A percentile compares a stretch with the other conserved stretches of the same genome.
Conservation (phyloP, 2,329 filamentous ascomycete genomes). For the Cladosporium sp. region DNA sequence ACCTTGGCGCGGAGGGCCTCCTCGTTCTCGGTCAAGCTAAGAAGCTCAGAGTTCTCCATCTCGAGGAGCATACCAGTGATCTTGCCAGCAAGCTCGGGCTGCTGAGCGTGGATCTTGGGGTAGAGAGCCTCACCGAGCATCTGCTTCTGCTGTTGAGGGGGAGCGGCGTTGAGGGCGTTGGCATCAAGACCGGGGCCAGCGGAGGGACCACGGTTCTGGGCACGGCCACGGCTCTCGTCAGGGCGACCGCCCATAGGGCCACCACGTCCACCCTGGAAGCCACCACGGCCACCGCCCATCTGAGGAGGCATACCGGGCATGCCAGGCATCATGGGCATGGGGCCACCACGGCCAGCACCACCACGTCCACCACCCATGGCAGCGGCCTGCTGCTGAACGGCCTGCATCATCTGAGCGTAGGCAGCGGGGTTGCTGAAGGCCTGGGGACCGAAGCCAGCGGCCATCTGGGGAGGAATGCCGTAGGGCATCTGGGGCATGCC, state of each 20-base stretch:
- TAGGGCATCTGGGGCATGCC: constrained; percentile 84
- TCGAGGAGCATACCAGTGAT: constrained; percentile 99
- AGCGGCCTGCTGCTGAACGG: constrained; percentile 69
- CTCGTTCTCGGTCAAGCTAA: constrained; percentile 93
- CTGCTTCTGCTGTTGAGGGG: constrained; percentile 88
- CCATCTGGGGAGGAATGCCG: constrained; percentile 63
- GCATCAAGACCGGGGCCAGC: constrained; percentile 39
- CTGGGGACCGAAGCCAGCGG: constrained; percentile 68
- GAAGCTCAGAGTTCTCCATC: constrained; percentile 95
- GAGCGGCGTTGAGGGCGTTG: constrained; percentile 48
- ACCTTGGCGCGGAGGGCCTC: constrained; percentile 89
- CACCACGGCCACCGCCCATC: constrained; percentile 45
- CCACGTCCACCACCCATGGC: constrained; percentile 42
- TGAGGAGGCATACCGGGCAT: constrained; percentile 53
- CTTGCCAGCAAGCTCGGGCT: constrained; percentile 95
- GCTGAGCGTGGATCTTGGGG: constrained; percentile 94
- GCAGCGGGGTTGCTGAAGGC: constrained; percentile 74
- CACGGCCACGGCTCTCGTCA: constrained; percentile 36
- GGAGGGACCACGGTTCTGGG: constrained; percentile 31
- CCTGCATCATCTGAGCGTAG: constrained; percentile 54
- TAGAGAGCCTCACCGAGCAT: constrained; percentile 96
- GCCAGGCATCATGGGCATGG: constrained; percentile 62
- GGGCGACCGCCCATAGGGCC: constrained; percentile 43
- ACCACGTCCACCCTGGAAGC: constrained; percentile 55
- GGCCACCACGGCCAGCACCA: constrained; percentile 48